These are phyloP conservation scores for Solanum tacnaense DNA, from an alignment of 257 asterid genomes.

Conservation along the genomic window DNA sequence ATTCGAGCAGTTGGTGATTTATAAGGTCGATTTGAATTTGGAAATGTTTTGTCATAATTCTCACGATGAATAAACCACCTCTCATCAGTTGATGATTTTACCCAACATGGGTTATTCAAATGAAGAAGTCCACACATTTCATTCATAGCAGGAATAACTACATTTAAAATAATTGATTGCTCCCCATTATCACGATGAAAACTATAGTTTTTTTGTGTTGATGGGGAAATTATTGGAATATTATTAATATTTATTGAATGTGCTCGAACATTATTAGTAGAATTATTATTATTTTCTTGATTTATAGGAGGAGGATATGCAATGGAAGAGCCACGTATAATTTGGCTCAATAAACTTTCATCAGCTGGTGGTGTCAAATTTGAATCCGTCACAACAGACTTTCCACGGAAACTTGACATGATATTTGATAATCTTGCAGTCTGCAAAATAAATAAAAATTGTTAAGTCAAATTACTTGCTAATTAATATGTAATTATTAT, in stretches of 20 bases:
- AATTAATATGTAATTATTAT: not conserved
- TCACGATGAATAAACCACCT: slow-evolving; percentile 30
- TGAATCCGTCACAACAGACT: not conserved
- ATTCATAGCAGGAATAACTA: slow-evolving; percentile 31
- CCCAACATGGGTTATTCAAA: slow-evolving; percentile 53
- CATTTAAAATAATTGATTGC: slow-evolving; percentile 19
- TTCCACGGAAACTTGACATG: slow-evolving; percentile 22
- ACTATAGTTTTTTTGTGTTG: not conserved
- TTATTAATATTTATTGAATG: not conserved
- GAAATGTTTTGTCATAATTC: slow-evolving; percentile 38
- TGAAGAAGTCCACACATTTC: slow-evolving; percentile 45
- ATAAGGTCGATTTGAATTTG: slow-evolving; percentile 22
- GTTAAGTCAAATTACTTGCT: not conserved
- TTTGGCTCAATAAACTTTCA: slow-evolving; percentile 7
- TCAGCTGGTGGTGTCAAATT: not conserved
- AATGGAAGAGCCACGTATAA: slow-evolving; percentile 2
- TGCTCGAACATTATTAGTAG: not conserved
- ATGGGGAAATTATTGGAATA: not conserved
- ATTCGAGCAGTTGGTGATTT: slow-evolving; percentile 23
- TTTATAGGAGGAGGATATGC: not conserved
- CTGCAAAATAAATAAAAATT: slow-evolving; percentile 11
- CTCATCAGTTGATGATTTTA: slow-evolving; percentile 28
- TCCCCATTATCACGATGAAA: slow-evolving; percentile 13
- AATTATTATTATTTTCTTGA: not conserved
- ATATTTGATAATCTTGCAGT: slow-evolving; percentile 17